Conservation (phyloP, 257 asterid species). For the Solanum habrochaites region DNA sequence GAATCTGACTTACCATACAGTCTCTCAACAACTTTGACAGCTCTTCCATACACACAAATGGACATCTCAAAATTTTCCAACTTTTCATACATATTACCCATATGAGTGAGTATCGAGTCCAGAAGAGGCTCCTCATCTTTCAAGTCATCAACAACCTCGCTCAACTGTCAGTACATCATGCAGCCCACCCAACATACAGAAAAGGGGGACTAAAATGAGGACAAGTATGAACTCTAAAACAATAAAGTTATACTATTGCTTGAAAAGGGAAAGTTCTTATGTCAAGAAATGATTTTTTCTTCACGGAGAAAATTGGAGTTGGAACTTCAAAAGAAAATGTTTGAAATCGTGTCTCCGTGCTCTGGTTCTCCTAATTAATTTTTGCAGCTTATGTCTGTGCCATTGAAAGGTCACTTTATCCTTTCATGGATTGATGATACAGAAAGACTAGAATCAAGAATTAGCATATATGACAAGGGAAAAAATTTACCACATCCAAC, state of each 20-base stretch:
- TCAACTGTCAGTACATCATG: conserved; percentile 40
- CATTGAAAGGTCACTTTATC: not conserved
- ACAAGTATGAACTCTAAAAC: not conserved
- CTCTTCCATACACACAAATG: conserved; percentile 39
- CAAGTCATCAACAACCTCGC: conserved; percentile 40
- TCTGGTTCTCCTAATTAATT: not conserved
- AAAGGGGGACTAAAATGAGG: not conserved
- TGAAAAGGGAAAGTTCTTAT: not conserved
- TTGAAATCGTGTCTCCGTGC: not conserved
- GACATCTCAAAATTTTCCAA: conserved; percentile 58
- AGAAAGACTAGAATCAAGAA: not conserved
- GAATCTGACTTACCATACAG: conserved; percentile 39
- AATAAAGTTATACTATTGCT: not conserved
- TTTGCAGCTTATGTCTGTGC: not conserved
- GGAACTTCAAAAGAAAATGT: not conserved
- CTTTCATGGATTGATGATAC: not conserved
- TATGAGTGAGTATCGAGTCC: conserved; percentile 82
- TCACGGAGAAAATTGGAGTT: not conserved
- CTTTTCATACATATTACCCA: conserved; percentile 75
- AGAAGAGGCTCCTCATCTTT: conserved; percentile 58
- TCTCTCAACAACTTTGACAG: conserved; percentile 49
- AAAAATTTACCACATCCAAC: conserved; percentile 53
- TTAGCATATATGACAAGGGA: conserved; percentile 8
- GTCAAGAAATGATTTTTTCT: not conserved
- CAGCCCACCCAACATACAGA: not conserved